These are phyloP conservation scores for Penicillium sclerotiorum DNA, from an alignment of 2,329 filamentous ascomycete genomes.

Conservation along the genomic window DNA sequence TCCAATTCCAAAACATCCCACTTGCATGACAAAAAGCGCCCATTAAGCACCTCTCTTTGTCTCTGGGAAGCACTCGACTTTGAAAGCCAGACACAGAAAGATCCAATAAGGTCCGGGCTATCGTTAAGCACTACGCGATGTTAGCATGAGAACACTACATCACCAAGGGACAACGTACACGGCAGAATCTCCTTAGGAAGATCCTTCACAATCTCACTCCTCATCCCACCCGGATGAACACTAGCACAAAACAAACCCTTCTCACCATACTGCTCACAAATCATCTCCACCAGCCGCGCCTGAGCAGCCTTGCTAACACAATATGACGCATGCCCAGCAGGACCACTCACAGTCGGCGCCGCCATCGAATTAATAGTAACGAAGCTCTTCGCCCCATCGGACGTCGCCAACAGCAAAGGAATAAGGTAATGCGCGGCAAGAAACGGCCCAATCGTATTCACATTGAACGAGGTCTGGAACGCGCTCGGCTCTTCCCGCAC, in stretches of 20 bases:
- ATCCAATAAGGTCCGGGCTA: slow-evolving; percentile 27
- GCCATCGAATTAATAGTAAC: slow-evolving; percentile 36
- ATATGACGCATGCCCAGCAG: slow-evolving; percentile 45
- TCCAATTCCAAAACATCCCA: slow-evolving; percentile 22
- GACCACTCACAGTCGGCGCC: slow-evolving; percentile 39
- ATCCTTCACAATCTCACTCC: slow-evolving; percentile 37
- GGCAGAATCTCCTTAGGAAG: slow-evolving; percentile 25
- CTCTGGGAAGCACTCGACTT: slow-evolving; percentile 12
- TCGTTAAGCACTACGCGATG: slow-evolving; percentile 22
- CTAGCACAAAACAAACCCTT: slow-evolving; percentile 32
- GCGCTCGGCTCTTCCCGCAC: slow-evolving; percentile 35
- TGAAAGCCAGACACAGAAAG: slow-evolving; percentile 27
- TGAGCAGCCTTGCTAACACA: slow-evolving; percentile 42
- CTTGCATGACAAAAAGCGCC: slow-evolving; percentile 23
- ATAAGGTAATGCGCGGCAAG: slow-evolving; percentile 40
- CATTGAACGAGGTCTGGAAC: slow-evolving; percentile 38
- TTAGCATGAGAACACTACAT: too few species aligned
- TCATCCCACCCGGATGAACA: slow-evolving; percentile 42
- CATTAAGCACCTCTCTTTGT: slow-evolving; percentile 14
- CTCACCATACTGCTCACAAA: slow-evolving; percentile 37
- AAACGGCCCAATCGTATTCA: slow-evolving; percentile 43
- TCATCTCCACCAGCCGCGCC: slow-evolving; percentile 41
- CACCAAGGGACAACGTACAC: slow-evolving; percentile 2
- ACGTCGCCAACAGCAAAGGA: slow-evolving; percentile 30
- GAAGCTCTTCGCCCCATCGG: slow-evolving; percentile 32